Evolutionary conservation across 495 filamentous ascomycete species (phyloP), one percentile per base, ranked within the genome.

Genomic region (Apiosordaria backusii): DNA sequence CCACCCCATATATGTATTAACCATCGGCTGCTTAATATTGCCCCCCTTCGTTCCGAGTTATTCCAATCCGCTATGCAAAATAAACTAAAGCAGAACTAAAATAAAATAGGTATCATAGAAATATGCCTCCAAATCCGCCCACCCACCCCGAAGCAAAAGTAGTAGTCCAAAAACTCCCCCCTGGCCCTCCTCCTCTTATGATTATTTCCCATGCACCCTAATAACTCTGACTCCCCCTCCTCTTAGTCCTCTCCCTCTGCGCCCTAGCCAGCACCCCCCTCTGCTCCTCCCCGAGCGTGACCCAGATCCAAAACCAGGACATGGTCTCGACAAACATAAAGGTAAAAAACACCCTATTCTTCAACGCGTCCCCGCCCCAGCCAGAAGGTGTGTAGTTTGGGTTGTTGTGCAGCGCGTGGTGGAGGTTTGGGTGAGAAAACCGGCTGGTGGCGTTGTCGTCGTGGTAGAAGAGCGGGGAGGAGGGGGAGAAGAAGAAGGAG

Each of bases 311-410:
- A 74, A 96, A 91, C 92, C 92, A 96, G 62, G 85, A 83, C 72
- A 92, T 80, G 77, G 92, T 88, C 81, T 97, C 92, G 77, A 95
- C 74, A 73, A 96, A 93, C 16, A 85, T 87, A 78, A 89, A 96
- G 0, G 90, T 88, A 71, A 97, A 96, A 13, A 95, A 87, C 6
- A 94, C 82, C 25, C 89, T 77, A 71, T 92, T 93, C 78, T 91
- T 90, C 72, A 95, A 72, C 40, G 87, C 85, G 65, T 86, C 89
- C 74, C 75, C 68, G 65, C 77, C 79, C 78, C 75, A 78, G 29
- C 70, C 63, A 64, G 72, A 63, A 63, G 72, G 61, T 22, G 65
- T 19, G 57, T 80, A 78, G 65, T 71, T 40, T 62, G 69, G 62
- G 50, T 66, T 62, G 27, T 57, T 60, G 21, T 63, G 3, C 62